Base-by-base conservation (phyloP, 345 rosid species). In the Clarkia xantiana region DNA sequence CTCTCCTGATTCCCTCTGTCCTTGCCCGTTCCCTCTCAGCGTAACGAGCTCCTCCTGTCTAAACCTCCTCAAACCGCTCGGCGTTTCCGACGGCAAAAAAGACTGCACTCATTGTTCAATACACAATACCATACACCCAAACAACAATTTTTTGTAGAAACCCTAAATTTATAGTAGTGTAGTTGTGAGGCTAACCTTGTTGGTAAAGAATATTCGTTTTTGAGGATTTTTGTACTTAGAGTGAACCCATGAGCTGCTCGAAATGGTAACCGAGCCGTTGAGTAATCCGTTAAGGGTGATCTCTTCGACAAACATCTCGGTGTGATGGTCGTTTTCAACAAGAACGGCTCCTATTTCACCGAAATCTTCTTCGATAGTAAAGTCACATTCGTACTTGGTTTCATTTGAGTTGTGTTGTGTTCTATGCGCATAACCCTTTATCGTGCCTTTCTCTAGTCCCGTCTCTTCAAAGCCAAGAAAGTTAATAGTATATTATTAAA, bases 271-370 rank as follows among this genome's bases (percentile, higher is more conserved):
- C 29, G 65, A n/a, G 1, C 81, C 80, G 46, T 15, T 59, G 14
- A 74, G 38, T 29, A 62, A 16, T 1, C 80, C 81, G 12, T 71
- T 61, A 45, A 84, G 62, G 15, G 63, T 67, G 11, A 80, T 62
- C 9, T 73, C 66, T 29, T 57, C 50, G 25, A 84, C 8, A 51
- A 46, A 71, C 63, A 80, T 76, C 71, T 84, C 94, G 36, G 45
- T 63, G 19, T 67, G 76, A 61, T 78, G 80, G 49, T 78, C 75
- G 56, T 84, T 84, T 59, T 76, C 81, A n/a, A 84, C 65, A 1
- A 51, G 8, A 10, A 84, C 54, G 4, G 79, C 94, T 6, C 83
- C 94, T 19, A 18, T 15, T 29, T 40, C 16, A 14, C 41, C 53
- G 16, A 50, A 50, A 18, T 50, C 18, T 8, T 0, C 10, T 42